These are phyloP conservation scores for Dryas alaskensis DNA, from an alignment of 306 rosid genomes.

Conservation along the genomic window DNA sequence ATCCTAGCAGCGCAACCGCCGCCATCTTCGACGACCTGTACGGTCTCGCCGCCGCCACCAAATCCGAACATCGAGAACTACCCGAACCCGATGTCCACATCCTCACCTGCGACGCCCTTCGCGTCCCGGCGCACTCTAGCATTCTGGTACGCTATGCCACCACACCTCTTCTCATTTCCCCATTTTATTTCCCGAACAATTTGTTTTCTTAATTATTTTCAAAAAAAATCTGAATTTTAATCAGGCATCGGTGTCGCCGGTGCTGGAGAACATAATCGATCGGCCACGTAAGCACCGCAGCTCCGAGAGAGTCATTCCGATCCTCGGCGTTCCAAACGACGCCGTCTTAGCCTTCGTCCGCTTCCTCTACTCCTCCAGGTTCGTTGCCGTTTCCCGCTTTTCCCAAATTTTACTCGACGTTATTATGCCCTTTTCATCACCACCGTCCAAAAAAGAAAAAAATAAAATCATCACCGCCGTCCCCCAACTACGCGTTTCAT, in stretches of 20 bases:
- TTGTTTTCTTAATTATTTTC: neutral
- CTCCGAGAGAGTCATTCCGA: constrained; percentile 57
- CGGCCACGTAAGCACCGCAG: constrained; percentile 63
- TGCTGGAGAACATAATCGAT: constrained; percentile 62
- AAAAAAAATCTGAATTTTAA: neutral
- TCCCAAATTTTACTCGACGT: too few relatives aligned
- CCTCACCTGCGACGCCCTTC: constrained; percentile 60
- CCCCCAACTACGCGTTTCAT: too few relatives aligned
- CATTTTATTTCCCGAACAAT: neutral
- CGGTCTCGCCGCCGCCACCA: constrained; percentile 12
- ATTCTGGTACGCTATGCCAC: constrained; percentile 50
- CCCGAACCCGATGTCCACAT: constrained; percentile 75
- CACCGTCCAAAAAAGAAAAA: neutral
- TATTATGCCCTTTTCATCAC: neutral
- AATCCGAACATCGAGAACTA: constrained; percentile 23
- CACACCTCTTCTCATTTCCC: neutral
- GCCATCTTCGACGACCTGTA: constrained; percentile 10
- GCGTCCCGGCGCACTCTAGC: constrained; percentile 68
- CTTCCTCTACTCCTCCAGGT: constrained; percentile 76
- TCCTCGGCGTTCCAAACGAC: constrained; percentile 76
- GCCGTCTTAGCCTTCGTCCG: constrained; percentile 67
- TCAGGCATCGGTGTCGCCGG: constrained; percentile 75
- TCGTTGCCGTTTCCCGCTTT: neutral
- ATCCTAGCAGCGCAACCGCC: neutral
- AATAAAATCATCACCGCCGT: neutral